phyloP scores from a whole-genome alignment of 2,329 filamentous ascomycete genomes.

The Arachnomyces sp. region DNA sequence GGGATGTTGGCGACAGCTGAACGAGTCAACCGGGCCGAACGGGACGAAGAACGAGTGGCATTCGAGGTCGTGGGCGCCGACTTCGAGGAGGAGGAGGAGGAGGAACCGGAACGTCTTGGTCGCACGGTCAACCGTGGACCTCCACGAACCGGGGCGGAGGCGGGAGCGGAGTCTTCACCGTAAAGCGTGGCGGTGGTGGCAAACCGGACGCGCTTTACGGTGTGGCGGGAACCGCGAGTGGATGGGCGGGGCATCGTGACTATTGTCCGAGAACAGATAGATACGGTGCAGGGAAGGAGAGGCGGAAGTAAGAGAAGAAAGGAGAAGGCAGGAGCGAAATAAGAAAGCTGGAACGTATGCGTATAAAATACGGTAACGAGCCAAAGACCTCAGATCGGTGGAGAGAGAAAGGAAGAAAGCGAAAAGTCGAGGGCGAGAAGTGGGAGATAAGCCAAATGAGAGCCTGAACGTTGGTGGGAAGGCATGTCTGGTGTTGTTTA shows the following conservation, averaged over 20 bases:
- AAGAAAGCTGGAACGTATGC: neutral
- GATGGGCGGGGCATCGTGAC: no score
- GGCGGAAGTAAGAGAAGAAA: neutral
- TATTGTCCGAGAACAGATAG: no score
- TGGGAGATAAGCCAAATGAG: neutral
- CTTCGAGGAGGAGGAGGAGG: neutral
- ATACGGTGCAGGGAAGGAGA: neutral
- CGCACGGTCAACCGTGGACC: no score
- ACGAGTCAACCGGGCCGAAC: conserved; percentile 3
- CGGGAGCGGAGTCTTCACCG: conserved; percentile 6
- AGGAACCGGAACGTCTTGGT: neutral
- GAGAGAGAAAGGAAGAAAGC: conserved; percentile 8
- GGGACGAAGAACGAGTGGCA: conserved; percentile 4
- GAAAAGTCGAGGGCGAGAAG: conserved; percentile 5
- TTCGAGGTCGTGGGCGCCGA: neutral
- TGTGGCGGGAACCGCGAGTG: no score
- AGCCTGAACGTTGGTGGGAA: neutral
- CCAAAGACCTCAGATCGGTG: neutral
- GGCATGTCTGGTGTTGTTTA: neutral
- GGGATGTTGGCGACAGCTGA: conserved; percentile 8
- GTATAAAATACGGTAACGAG: conserved; percentile 2
- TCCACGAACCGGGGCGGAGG: neutral
- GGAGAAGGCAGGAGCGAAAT: neutral
- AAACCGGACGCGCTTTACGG: conserved; percentile 9
- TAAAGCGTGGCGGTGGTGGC: conserved; percentile 11